These are phyloP conservation scores for Punica granatum DNA, from an alignment of 345 rosid genomes.

Conservation along the genomic window DNA sequence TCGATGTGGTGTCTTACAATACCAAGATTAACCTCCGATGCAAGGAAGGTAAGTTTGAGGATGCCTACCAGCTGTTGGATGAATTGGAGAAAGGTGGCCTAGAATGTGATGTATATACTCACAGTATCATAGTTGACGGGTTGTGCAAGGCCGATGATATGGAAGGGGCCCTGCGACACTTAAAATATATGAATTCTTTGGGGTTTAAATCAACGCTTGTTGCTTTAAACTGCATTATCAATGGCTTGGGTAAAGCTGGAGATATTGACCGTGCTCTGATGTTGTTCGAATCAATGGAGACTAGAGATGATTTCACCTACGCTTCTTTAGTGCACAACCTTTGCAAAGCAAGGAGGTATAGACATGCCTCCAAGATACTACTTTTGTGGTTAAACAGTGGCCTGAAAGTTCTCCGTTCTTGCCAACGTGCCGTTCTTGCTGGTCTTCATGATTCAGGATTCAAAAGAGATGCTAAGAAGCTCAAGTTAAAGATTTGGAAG, in stretches of 20 bases:
- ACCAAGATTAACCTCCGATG: constrained; percentile 58
- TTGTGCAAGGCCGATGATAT: constrained; percentile 57
- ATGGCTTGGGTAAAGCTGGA: constrained; percentile 65
- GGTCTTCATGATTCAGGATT: constrained; percentile 56
- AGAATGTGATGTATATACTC: constrained; percentile 65
- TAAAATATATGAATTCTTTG: constrained; percentile 36
- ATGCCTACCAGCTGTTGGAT: constrained; percentile 40
- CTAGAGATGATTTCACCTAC: constrained; percentile 68
- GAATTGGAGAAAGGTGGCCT: constrained; percentile 53
- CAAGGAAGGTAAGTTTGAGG: constrained; percentile 50
- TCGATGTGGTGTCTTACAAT: constrained; percentile 68
- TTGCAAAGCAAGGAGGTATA: constrained; percentile 56
- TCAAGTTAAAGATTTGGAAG: constrained; percentile 38
- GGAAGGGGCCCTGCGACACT: constrained; percentile 45
- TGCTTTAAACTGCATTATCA: constrained; percentile 57
- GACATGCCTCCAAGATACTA: constrained; percentile 57
- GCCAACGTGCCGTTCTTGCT: constrained; percentile 53
- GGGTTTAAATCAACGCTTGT: constrained; percentile 43
- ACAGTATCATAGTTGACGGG: constrained; percentile 66
- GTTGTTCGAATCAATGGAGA: constrained; percentile 54
- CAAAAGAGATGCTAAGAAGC: constrained; percentile 45
- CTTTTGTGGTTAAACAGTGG: constrained; percentile 57
- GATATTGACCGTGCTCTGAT: constrained; percentile 44
- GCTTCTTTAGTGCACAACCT: constrained; percentile 72
- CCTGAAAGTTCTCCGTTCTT: constrained; percentile 49